phyloP scores from a whole-genome alignment of 2,329 filamentous ascomycete genomes.

The Pseudogymnoascus destructans region DNA sequence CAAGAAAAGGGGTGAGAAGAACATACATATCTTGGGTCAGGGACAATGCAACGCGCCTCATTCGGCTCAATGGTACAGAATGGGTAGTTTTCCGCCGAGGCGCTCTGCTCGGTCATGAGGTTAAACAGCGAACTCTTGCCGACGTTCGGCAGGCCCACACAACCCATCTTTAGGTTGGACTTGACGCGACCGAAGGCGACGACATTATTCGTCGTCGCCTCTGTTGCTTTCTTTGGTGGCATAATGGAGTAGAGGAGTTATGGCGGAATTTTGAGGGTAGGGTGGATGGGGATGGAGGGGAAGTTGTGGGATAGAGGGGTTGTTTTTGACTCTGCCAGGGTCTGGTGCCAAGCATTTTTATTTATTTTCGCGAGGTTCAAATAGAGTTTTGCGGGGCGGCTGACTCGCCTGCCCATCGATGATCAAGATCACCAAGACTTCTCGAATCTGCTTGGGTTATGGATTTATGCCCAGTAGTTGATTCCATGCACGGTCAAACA shows the following conservation, averaged over 20 bases:
- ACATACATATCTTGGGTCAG: constrained; percentile 33
- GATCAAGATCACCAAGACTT: not conserved
- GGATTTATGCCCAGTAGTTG: not conserved
- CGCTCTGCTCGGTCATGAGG: constrained; percentile 34
- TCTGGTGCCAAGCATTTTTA: not conserved
- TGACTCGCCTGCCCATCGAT: not conserved
- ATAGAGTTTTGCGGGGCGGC: not conserved
- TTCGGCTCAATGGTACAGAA: constrained; percentile 37
- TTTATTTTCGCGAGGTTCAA: not conserved
- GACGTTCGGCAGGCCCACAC: constrained; percentile 34
- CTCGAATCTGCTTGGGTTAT: not conserved
- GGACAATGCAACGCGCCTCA: constrained; percentile 33
- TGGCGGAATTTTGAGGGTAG: not conserved
- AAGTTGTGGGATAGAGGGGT: constrained; percentile 8
- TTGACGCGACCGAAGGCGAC: constrained; percentile 33
- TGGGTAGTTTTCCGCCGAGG: constrained; percentile 33
- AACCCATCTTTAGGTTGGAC: constrained; percentile 36
- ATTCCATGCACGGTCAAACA: not conserved
- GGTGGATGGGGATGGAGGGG: constrained; percentile 4
- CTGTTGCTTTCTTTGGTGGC: constrained; percentile 29
- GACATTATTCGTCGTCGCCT: constrained; percentile 31
- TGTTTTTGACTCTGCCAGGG: not conserved
- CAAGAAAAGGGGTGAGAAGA: not conserved
- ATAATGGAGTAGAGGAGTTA: constrained; percentile 21
- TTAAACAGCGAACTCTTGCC: constrained; percentile 36